Percentiles rank a stretch among this genome's conserved stretches.
Evolutionary conservation across 1,139 yeast genomes (phyloP).

Genomic region (Diutina ranongensis): DNA sequence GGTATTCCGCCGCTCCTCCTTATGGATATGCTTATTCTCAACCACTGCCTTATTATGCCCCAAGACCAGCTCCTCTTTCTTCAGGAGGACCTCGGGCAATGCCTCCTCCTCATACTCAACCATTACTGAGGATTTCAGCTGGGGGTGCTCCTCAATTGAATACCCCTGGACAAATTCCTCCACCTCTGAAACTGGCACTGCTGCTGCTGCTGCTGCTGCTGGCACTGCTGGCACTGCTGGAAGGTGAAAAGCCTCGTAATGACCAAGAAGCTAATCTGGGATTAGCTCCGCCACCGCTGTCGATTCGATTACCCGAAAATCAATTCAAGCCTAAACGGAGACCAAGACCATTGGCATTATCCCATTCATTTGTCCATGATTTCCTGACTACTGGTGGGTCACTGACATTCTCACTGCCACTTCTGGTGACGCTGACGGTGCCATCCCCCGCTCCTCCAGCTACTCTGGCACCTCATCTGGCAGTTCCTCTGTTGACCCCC

Average conservation of each 20-base stretch:
- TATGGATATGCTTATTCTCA: background rate
- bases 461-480: background rate
- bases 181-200: background rate
- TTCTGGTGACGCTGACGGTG: conserved; percentile 2
- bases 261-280: background rate
- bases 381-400: background rate
- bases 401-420: conserved; percentile 3
- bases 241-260: background rate
- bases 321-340: conserved; percentile 30
- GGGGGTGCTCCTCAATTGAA: too few relatives aligned
- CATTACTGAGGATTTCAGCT: background rate
- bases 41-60: conserved; percentile 1
- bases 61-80: background rate
- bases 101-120: background rate
- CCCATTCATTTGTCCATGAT: conserved; percentile 19
- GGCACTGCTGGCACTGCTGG: conserved; percentile 1
- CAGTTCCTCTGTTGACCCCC: conserved; percentile 1
- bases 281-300: background rate
- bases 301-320: conserved; percentile 8
- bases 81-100: background rate
- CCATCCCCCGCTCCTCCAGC: background rate
- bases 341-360: conserved; percentile 31
- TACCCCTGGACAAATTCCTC: too few relatives aligned
- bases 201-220: conserved; percentile 1
- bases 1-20: background rate